Conservation (phyloP, 768 basidiomycete species). For the Suillus tomentosus region DNA sequence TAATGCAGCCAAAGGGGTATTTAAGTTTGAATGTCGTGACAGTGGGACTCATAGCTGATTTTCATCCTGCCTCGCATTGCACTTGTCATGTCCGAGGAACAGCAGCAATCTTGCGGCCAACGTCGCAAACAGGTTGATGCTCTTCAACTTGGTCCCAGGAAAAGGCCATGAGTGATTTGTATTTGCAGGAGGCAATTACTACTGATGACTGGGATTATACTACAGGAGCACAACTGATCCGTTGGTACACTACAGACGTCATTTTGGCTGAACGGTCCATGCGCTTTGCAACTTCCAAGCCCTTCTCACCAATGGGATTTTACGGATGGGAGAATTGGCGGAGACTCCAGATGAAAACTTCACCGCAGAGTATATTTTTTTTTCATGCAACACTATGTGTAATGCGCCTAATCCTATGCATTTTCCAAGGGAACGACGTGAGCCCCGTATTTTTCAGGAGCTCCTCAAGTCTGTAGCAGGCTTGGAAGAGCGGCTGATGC, state of each 20-base stretch:
- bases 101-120: conserved; percentile 8
- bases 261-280: conserved; percentile 25
- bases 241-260: conserved; percentile 22
- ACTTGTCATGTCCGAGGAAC: not conserved
- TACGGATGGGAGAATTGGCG: conserved; percentile 12
- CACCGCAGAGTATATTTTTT: conserved; percentile 1
- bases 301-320: conserved; percentile 21
- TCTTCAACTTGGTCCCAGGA: conserved; percentile 18
- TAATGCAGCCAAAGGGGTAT: too few species aligned
- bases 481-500: conserved; percentile 19
- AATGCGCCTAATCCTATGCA: not conserved
- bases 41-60: too few species aligned
- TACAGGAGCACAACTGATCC: conserved; percentile 19
- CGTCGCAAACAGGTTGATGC: conserved; percentile 20
- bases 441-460: conserved; percentile 18
- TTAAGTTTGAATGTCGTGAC: too few species aligned
- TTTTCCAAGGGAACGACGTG: conserved; percentile 14
- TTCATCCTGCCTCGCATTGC: not conserved
- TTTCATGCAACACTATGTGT: not conserved
- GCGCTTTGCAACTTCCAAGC: conserved; percentile 24
- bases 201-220: not conserved
- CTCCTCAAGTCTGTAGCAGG: conserved; percentile 19
- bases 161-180: conserved; percentile 12
- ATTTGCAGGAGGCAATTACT: not conserved
- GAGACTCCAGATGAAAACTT: conserved; percentile 3